Evolutionary conservation across 345 rosid genomes (phyloP), one percentile per base, ranked within the genome.

Genomic region (Durio zibethinus): DNA sequence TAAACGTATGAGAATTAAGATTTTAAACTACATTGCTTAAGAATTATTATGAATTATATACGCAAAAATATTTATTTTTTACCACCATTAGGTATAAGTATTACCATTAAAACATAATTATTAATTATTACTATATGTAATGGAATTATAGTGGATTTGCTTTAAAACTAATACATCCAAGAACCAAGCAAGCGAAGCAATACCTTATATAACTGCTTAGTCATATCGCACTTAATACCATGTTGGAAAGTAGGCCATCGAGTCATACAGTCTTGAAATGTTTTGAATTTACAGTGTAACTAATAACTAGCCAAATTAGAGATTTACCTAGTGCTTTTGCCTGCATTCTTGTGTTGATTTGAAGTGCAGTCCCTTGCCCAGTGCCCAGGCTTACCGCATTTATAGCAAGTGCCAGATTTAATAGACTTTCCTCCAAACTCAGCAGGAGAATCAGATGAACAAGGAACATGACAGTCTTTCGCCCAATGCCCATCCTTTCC

Each of bases 371-470:
- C 67, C 67, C 38, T 62, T 21, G 67, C 67, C 67, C 42, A 65
- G 48, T 36, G 70, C 47, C 47, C 47, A 36, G 70, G 70, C 29
- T 38, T 65, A 38, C 14, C 4, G 48, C 70, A 65, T 65, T 65
- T 65, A 65, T 65, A 65, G 70, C 70, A 65, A 20, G 29, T 65
- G 47, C 70, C 70, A n/a, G 70, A 65, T n/a, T 65, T 65, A 20
- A 15, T 18, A 10, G 63, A 5, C 63, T 59, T 59, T 25, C 33
- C 63, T 59, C 35, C 63, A 59, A 25, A 27, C 6, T 59, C 63
- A 59, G 35, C 47, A n/a, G 70, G 70, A 65, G 70, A 18, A 38
- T 65, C 27, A 9, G 70, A 65, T 36, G 70, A n/a, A n/a, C n/a
- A 65, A 36, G 47, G 4, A 38, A 36, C 48, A 36, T 38, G 10